phyloP scores from a whole-genome alignment of 805 yeast genomes.

The Candida anglica region DNA sequence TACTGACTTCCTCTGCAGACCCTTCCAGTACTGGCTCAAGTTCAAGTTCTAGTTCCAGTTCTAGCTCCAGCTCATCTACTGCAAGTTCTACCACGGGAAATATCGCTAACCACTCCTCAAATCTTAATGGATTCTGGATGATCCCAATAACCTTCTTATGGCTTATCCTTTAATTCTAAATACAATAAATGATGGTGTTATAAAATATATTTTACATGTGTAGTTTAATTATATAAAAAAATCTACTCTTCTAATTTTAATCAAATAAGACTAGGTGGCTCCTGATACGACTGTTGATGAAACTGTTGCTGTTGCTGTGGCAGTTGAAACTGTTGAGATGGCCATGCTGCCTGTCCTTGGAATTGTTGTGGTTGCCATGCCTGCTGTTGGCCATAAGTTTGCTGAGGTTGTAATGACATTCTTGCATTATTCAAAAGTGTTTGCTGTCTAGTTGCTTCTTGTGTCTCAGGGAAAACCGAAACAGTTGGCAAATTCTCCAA shows the following conservation, averaged over 20 bases:
- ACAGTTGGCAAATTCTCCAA: slow-evolving; percentile 61
- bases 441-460: slow-evolving; percentile 37
- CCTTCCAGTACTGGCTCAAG: no score
- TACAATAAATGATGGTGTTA: no score
- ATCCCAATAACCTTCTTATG: no score
- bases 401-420: slow-evolving; percentile 27
- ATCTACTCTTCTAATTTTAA: neutral
- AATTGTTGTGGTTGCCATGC: slow-evolving; percentile 9
- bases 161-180: no score
- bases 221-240: neutral
- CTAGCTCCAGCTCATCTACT: no score
- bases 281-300: slow-evolving; percentile 12
- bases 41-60: no score
- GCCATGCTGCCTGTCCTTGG: slow-evolving; percentile 15
- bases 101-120: no score
- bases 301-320: slow-evolving; percentile 10
- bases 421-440: slow-evolving; percentile 34
- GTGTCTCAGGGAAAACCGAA: slow-evolving; percentile 68
- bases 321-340: slow-evolving; percentile 7
- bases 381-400: slow-evolving; percentile 16
- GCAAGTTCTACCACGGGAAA: no score
- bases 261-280: slow-evolving; percentile 20
- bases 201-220: no score
- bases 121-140: no score
- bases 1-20: no score